Evolutionary conservation across 495 filamentous ascomycete genomes (phyloP), one percentile per base, ranked within the genome.

Genomic region (Penicillium lividum): DNA sequence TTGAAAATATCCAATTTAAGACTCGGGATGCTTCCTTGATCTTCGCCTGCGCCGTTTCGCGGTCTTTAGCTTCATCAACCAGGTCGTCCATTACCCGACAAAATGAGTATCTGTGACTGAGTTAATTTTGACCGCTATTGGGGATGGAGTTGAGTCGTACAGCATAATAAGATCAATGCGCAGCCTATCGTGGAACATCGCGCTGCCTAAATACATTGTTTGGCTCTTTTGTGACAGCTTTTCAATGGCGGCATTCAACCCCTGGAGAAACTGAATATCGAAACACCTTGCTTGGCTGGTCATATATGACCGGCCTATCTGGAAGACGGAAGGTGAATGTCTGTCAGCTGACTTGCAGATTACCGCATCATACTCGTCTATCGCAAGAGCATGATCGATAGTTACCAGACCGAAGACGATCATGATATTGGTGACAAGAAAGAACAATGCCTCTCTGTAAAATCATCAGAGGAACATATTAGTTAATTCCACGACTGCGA

Each of bases 71-170:
- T 54, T 85, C 76, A 58, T 90, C 87, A 13, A 90, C 76, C 4
- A 90, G 69, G 54, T 89, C 86, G 67, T 89, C 87, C 13, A 85
- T 85, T 1, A 89, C 80, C 15, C 87, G 81, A 59, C 86, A 90
- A 62, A 89, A 89, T 0, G 86, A 86, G 68, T 89, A 90, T 27
- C 82, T 25, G 13, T 40, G 38, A 40, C 38, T 5, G 11, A 18
- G 30, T 29, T 16, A 59, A 10, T 40, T 6, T 40, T 25, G 3
- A 13, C 13, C 13, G n/a, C 3, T 8, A 30, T 33, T 1, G 6
- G 22, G 48, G n/a, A 13, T 40, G 16, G 5, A 3, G 50, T 13
- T 5, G 5, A 2, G 4, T 10, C 81, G 65, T 56, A 83, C 70
- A 90, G 67, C 18, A 87, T 69, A 33, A 87, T 75, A 7, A 90